A percentile compares a stretch with the other conserved stretches of the same genome.
Conservation (phyloP, 169 alveolate genomes). For the Plasmodium billcollinsi region DNA sequence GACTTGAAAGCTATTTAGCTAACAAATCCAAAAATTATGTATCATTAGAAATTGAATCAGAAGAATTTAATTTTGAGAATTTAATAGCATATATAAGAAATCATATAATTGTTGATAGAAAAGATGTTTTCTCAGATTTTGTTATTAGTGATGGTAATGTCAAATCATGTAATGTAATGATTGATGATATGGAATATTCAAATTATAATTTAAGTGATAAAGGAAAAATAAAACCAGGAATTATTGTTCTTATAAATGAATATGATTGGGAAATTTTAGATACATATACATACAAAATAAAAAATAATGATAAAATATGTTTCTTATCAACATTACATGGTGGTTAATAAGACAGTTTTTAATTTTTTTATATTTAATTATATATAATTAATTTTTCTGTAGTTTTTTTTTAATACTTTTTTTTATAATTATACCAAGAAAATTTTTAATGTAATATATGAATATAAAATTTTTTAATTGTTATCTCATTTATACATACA, state of each 20-base stretch:
- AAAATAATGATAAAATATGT: constrained; percentile 89
- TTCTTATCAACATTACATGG: constrained; percentile 98
- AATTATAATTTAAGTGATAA: constrained; percentile 77
- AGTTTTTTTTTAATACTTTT: too few species aligned
- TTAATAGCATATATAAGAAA: constrained; percentile 82
- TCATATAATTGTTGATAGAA: constrained; percentile 79
- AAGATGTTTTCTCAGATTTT: constrained; percentile 79
- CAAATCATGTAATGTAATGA: constrained; percentile 61
- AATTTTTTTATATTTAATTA: not conserved
- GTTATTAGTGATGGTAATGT: constrained; percentile 34
- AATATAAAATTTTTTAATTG: too few species aligned
- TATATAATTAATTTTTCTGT: too few species aligned
- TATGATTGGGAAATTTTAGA: constrained; percentile 96
- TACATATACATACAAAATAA: constrained; percentile 86
- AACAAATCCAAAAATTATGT: constrained; percentile 53
- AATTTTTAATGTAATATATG: too few species aligned
- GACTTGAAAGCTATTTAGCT: constrained; percentile 73
- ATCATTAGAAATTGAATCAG: constrained; percentile 66
- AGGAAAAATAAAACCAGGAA: constrained; percentile 91
- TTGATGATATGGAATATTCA: constrained; percentile 54
- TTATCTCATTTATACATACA: too few species aligned
- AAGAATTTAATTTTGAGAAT: constrained; percentile 74
- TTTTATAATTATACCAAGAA: too few species aligned
- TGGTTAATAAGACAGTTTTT: constrained; percentile 83
- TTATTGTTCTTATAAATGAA: constrained; percentile 94